Evolutionary conservation across 495 filamentous ascomycete species (phyloP).

Genomic region (Trypethelium eluteriae): DNA sequence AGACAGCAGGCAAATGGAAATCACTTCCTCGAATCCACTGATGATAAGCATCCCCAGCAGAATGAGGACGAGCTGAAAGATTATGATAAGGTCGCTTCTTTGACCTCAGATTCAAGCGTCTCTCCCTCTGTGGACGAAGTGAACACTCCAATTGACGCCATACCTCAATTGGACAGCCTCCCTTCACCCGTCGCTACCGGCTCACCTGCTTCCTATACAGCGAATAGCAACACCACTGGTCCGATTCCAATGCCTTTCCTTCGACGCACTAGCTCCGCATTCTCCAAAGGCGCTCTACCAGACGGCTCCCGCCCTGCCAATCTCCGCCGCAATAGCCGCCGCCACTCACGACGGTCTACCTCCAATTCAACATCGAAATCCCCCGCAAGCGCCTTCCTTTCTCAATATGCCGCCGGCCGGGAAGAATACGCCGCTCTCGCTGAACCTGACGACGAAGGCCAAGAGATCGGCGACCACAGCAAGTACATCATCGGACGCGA

Average conservation of each 20-base stretch:
- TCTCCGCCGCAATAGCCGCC: conserved; percentile 11
- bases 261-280: neutral
- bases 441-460: conserved; percentile 62
- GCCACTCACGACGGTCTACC: conserved; percentile 26
- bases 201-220: neutral
- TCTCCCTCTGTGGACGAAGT: conserved; percentile 4
- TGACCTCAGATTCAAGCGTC: conserved; percentile 5
- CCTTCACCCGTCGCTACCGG: conserved; percentile 8
- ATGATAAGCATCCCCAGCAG: neutral
- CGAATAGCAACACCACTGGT: neutral
- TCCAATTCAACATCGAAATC: conserved; percentile 35
- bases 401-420: conserved; percentile 41
- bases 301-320: neutral
- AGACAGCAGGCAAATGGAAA: neutral
- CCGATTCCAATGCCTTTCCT: neutral
- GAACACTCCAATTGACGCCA: conserved; percentile 3
- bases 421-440: conserved; percentile 38
- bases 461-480: conserved; percentile 54
- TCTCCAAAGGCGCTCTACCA: neutral
- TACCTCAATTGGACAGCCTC: conserved; percentile 10
- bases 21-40: neutral
- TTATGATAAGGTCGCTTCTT: conserved; percentile 5
- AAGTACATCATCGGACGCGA: conserved; percentile 67
- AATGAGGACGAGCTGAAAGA: neutral
- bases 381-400: conserved; percentile 51